These are phyloP conservation scores for Plasmodium yoelii DNA, from an alignment of 169 alveolate genomes.

Conservation along the genomic window DNA sequence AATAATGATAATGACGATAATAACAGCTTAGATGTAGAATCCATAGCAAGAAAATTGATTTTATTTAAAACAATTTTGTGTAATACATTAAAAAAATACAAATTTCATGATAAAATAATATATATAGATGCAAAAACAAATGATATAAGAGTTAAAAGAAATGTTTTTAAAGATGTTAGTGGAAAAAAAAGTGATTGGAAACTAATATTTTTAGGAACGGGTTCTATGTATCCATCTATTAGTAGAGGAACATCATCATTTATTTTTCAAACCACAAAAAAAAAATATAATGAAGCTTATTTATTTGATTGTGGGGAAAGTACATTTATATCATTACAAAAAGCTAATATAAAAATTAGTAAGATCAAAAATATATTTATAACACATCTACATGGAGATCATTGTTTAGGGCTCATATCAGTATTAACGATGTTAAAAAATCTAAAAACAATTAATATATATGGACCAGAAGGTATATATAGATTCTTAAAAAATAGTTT, in stretches of 20 bases:
- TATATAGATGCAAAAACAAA: conserved; percentile 29
- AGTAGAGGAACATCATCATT: conserved; percentile 84
- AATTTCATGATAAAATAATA: background rate
- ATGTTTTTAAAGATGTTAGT: conserved; percentile 4
- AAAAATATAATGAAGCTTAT: conserved; percentile 76
- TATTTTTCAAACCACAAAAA: conserved; percentile 74
- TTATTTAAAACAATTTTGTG: conserved; percentile 9
- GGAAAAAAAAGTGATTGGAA: conserved; percentile 78
- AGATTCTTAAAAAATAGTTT: conserved; percentile 54
- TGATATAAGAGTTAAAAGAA: conserved; percentile 42
- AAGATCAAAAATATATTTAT: conserved; percentile 82
- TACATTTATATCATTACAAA: conserved; percentile 76
- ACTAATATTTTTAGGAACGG: conserved; percentile 84
- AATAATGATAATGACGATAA: background rate
- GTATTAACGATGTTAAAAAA: conserved; percentile 77
- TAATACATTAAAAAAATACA: background rate
- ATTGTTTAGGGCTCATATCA: conserved; percentile 86
- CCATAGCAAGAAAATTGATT: conserved; percentile 8
- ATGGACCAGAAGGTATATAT: conserved; percentile 87
- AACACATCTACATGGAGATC: conserved; percentile 91
- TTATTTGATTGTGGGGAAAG: conserved; percentile 87
- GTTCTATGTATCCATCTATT: conserved; percentile 82
- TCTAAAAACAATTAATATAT: conserved; percentile 59
- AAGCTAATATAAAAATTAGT: conserved; percentile 64
- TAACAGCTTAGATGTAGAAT: background rate